Conservation (phyloP, 345 rosid genomes). For the Citropsis articulata region DNA sequence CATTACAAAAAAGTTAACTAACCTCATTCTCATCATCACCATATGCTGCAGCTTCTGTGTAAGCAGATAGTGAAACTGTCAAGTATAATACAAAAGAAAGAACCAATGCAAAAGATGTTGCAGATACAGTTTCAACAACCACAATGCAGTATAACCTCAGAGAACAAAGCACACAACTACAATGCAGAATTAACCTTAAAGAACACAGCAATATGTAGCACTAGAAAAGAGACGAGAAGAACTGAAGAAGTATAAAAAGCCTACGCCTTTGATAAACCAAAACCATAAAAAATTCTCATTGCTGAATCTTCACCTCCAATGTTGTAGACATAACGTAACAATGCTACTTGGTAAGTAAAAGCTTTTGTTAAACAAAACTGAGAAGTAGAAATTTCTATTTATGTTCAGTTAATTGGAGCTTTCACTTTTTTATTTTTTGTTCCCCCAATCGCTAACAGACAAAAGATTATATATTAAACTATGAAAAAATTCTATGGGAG, state of each 20-base stretch:
- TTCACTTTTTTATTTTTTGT: not conserved
- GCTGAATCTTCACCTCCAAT: not conserved
- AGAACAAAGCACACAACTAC: not conserved
- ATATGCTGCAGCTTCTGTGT: constrained; percentile 77
- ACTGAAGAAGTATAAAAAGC: not conserved
- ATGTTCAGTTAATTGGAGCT: not conserved
- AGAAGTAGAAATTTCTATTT: not conserved
- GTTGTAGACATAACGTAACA: not conserved
- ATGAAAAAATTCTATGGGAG: too few relatives aligned
- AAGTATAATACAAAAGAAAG: constrained; percentile 7
- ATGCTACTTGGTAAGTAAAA: not conserved
- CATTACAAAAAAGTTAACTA: not conserved
- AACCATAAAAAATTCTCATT: not conserved
- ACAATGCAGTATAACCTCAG: not conserved
- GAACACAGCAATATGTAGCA: not conserved
- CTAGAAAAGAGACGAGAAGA: not conserved
- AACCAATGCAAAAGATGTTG: not conserved
- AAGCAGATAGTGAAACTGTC: constrained; percentile 16
- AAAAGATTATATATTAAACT: not conserved
- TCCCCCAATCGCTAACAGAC: too few relatives aligned
- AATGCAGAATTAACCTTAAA: not conserved
- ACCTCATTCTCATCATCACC: constrained; percentile 63
- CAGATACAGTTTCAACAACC: not conserved
- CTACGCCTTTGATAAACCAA: not conserved
- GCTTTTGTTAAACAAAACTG: not conserved